These are phyloP conservation scores for Didymella lethalis DNA, from an alignment of 2,329 filamentous ascomycete species.

Conservation along the genomic window DNA sequence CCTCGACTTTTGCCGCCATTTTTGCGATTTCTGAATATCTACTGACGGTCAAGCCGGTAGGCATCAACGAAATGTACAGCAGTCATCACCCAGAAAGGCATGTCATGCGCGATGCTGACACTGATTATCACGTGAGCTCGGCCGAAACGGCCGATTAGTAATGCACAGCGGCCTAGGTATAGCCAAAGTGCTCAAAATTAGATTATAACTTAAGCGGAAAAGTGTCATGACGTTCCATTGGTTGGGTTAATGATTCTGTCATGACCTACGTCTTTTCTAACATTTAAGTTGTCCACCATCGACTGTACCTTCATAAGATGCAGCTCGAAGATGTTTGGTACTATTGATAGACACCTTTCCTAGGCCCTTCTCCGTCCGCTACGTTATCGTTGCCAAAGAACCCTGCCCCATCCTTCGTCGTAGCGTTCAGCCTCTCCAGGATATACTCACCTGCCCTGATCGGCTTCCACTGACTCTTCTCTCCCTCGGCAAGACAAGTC, in stretches of 20 bases:
- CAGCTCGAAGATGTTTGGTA: no score
- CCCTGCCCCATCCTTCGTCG: slow-evolving; percentile 43
- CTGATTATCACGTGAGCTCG: slow-evolving; percentile 12
- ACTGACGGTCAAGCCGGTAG: background rate
- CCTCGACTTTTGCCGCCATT: background rate
- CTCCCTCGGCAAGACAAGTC: slow-evolving; percentile 47
- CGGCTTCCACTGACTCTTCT: slow-evolving; percentile 45
- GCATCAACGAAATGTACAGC: slow-evolving; percentile 2
- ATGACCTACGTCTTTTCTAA: no score
- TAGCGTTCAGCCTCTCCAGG: slow-evolving; percentile 48
- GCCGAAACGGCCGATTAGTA: slow-evolving; percentile 10
- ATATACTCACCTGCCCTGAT: slow-evolving; percentile 53
- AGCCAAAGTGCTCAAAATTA: no score
- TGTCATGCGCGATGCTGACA: slow-evolving; percentile 13
- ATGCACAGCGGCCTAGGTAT: no score
- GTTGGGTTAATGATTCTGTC: no score
- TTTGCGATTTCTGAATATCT: background rate
- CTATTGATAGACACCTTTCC: background rate
- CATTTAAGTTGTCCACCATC: no score
- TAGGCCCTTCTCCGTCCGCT: background rate
- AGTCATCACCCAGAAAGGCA: background rate
- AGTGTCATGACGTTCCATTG: no score
- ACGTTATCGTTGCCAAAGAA: slow-evolving; percentile 32
- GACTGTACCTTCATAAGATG: no score
- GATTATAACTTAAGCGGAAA: no score